These are phyloP conservation scores for Scheffersomyces cryptocercus DNA, from an alignment of 1,139 yeast species.

Conservation along the genomic window DNA sequence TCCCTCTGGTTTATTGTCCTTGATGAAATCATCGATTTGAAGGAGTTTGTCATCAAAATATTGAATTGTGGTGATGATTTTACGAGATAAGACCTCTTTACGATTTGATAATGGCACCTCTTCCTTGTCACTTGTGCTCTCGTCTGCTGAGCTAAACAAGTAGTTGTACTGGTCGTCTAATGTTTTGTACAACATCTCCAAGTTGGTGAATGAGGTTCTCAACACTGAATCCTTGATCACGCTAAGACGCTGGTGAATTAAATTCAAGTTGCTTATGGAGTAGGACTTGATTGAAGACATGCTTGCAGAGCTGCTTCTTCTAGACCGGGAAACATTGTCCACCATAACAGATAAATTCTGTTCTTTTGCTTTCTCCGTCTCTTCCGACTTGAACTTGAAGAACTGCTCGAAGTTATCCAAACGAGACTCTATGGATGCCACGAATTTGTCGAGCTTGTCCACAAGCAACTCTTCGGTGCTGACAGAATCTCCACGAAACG, in stretches of 20 bases:
- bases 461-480: slow-evolving; percentile 51
- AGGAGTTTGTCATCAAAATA: slow-evolving; percentile 57
- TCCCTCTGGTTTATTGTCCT: slow-evolving; percentile 34
- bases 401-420: slow-evolving; percentile 54
- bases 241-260: slow-evolving; percentile 44
- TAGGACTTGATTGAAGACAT: slow-evolving; percentile 32
- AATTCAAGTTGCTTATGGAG: slow-evolving; percentile 35
- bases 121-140: slow-evolving; percentile 6
- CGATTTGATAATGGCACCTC: slow-evolving; percentile 16
- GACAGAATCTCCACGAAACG: slow-evolving; percentile 1
- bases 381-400: slow-evolving; percentile 35
- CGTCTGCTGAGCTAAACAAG: slow-evolving; percentile 29
- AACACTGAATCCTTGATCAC: slow-evolving; percentile 44
- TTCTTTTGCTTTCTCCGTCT: slow-evolving; percentile 9
- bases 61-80: slow-evolving; percentile 53
- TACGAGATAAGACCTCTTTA: slow-evolving; percentile 38
- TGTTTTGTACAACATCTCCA: slow-evolving; percentile 50
- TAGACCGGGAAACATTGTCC: slow-evolving; percentile 10
- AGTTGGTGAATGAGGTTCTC: slow-evolving; percentile 42
- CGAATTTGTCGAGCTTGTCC: slow-evolving; percentile 52
- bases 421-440: slow-evolving; percentile 54
- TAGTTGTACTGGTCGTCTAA: slow-evolving; percentile 58
- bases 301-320: slow-evolving; percentile 31
- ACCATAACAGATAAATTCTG: neutral
- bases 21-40: slow-evolving; percentile 51